Base-by-base conservation (phyloP, 371 early-diverging fungal species). In the Rhizomucor miehei region DNA sequence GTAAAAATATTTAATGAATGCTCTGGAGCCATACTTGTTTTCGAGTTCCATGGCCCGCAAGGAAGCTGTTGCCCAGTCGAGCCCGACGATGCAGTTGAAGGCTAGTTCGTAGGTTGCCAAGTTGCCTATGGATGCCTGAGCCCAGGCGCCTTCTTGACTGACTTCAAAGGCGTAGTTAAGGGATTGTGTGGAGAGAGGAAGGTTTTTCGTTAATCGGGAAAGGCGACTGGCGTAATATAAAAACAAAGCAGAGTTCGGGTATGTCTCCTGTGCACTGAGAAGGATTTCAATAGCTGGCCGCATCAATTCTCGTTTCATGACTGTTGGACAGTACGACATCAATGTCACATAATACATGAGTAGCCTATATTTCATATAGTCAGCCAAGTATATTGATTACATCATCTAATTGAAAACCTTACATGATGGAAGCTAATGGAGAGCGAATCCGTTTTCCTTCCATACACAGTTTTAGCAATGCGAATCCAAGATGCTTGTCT, bases 181-280 rank as follows among this genome's bases (percentile, higher is more conserved):
- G 0, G 81, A 77, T 36, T 77, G 76, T 1, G 67, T 81, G 6
- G 86, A 85, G 1, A 74, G 67, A 6, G 81, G 69, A 25, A 80
- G 48, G 45, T 76, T 69, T 0, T 78, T 69, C 16, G 79, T 75
- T 13, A 77, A 65, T 19, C 83, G 76, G 3, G 73, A 62, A 49
- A 80, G 77, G 14, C 82, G 77, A 9, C 81, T 84, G 0, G 79
- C 69, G 59, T 81, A 82, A 51, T 77, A 81, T 2, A 81, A 60
- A 52, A 83, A 85, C 59, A 85, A 82, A 13, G 80, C 81, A 0
- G 82, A 82, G 12, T 79, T 78, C 4, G 82, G 82, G 54, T 80
- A 79, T 13, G 65, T 65, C 6, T 64, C 63, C 29, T 82, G 73
- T 0, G 86, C 84, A 17, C 81, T 79, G 37, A 77, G 54, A 0